These are phyloP conservation scores for Pogostemon cablin DNA, from an alignment of 257 asterid genomes.

Conservation along the genomic window DNA sequence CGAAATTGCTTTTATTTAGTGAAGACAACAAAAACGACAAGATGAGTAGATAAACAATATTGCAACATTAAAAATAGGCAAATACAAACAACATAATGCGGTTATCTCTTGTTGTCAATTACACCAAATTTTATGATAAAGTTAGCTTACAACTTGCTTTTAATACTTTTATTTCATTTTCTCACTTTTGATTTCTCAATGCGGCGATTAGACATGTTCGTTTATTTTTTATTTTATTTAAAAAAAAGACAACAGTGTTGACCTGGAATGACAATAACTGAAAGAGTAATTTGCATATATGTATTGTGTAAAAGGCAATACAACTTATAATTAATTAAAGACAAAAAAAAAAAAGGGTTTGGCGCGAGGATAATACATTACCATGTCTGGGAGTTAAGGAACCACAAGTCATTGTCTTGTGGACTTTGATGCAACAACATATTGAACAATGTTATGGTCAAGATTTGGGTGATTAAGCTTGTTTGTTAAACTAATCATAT, in stretches of 20 bases:
- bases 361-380: neutral
- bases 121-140: conserved; percentile 29
- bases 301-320: neutral
- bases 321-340: neutral
- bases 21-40: conserved; percentile 19
- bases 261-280: conserved; percentile 33
- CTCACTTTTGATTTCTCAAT: conserved; percentile 11
- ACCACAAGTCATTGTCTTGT: conserved; percentile 28
- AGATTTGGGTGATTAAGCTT: conserved; percentile 2
- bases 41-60: neutral
- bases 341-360: neutral
- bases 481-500: neutral
- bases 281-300: conserved; percentile 4
- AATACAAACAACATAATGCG: conserved; percentile 25
- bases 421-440: conserved; percentile 28
- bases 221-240: neutral
- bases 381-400: conserved; percentile 32
- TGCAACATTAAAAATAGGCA: conserved; percentile 10
- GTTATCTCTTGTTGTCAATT: conserved; percentile 24
- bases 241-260: conserved; percentile 29
- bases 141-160: conserved; percentile 28
- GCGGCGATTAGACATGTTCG: conserved; percentile 34
- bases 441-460: conserved; percentile 19
- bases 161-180: neutral
- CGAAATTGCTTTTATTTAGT: conserved; percentile 7